Evolutionary conservation across 768 basidiomycete species (phyloP), one percentile per base, ranked within the genome.

Genomic region (Leccinum broughii): DNA sequence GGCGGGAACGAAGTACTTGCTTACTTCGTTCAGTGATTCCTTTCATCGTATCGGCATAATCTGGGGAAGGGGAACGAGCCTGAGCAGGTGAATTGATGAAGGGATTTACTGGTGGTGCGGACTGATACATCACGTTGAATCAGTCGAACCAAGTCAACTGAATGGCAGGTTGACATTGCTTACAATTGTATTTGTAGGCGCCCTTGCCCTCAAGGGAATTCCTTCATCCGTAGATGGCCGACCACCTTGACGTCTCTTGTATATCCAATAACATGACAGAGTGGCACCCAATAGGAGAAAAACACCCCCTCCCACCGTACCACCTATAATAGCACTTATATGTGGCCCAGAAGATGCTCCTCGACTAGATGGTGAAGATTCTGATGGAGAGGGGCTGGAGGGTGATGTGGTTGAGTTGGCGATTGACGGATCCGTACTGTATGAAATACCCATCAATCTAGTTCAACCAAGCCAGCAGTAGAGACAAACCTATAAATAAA

Each of bases 401-500:
- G 34, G 48, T 13, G 55, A 46, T 0, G 30, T 32, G 13, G 44
- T 30, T 13, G 39, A 37, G 3, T 11, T 55, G 3, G 0, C 26
- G 2, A 24, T 48, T n/a, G 65, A 48, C 3, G 26, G 11, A 26
- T 60, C 37, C 37, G 24, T 59, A 17, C 66, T 67, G 52, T 14
- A 49, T 7, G 22, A 15, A 54, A 44, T 4, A 30, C 3, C 4
- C 17, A 26, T 65, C 15, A 65, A 62, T 30, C 55, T 3, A 4
- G 8, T 14, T 13, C 5, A 15, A 6, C 4, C 13, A 28, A 15
- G 11, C 28, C 14, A 6, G 20, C 15, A 59, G 9, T 17, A 13
- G 20, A 26, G 20, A 58, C 64, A 2, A 28, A 66, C 64, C 59
- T 65, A 28, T 68, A 68, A 46, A 68, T 51, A 3, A 65, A 24